Conservation (phyloP, 495 filamentous ascomycete species). For the Xylaria scruposa region DNA sequence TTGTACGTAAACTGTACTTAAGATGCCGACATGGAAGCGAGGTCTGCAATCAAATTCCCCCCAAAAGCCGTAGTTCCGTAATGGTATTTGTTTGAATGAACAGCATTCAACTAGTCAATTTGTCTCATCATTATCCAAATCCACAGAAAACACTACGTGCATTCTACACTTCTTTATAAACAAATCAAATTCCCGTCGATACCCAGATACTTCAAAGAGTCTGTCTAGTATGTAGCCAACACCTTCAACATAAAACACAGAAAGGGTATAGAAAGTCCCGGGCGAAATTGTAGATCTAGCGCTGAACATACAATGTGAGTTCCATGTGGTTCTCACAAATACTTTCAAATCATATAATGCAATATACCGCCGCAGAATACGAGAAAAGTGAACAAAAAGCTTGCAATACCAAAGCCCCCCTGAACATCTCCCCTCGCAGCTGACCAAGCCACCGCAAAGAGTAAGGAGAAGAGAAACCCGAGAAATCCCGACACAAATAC, state of each 20-base stretch:
- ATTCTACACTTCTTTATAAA: no score
- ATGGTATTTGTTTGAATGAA: no score
- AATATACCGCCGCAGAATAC: constrained; percentile 5
- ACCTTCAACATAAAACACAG: neutral
- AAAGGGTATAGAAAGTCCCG: neutral
- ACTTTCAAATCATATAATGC: constrained; percentile 5
- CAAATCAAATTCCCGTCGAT: no score
- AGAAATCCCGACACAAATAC: constrained; percentile 3
- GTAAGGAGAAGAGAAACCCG: constrained; percentile 14
- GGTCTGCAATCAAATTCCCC: no score
- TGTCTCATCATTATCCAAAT: no score
- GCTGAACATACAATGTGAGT: neutral
- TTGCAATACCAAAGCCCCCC: constrained; percentile 17
- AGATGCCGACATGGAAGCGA: no score
- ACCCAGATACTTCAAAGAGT: no score
- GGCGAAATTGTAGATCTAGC: neutral
- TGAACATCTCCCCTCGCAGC: constrained; percentile 15
- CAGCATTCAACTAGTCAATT: no score
- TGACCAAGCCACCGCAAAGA: constrained; percentile 5
- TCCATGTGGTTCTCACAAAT: neutral
- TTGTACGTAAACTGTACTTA: no score
- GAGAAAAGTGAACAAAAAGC: constrained; percentile 14
- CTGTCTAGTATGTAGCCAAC: no score
- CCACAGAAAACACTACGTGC: no score
- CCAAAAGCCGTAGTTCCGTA: no score